Base-by-base conservation (phyloP, 139 green algal species). In the Choricystis sp. region DNA sequence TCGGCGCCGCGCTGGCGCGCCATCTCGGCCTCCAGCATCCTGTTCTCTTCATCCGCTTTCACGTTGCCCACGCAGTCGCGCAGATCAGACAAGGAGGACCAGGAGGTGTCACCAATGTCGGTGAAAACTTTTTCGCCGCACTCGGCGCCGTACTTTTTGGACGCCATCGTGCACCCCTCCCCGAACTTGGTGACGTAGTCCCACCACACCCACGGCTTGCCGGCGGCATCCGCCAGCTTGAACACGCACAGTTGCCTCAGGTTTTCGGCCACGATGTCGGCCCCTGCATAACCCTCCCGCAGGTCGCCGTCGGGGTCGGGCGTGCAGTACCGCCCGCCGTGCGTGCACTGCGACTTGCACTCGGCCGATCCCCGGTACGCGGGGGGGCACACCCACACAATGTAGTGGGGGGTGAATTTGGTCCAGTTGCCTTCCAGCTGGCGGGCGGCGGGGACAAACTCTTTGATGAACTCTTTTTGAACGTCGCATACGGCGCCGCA, bases 361-460 rank as follows among this genome's bases (percentile, higher is more conserved):
- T 89, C 84, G 3, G 71, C 55, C 23, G 30, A 74, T 40, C 80
- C 61, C 3, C 68, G 57, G 70, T 84, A 84, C 21, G 58, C 48
- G 2, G 49, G 22, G 3, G 81, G 79, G 76, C 86, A 95, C 48
- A 86, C 70, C 82, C 82, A 92, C 16, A 93, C 78, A 26, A 95
- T 81, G 82, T 93, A 96, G 75, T 94, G 90, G 1, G 90, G 90
- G 28, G 72, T 76, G 76, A 96, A 97, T 29, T 69, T 57, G 21
- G 82, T 87, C 80, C 77, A 90, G 23, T 71, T 70, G 49, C 66
- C 62, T 9, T 75, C 49, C 63, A 92, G 69, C 59, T 83, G 74
- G 57, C 66, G 60, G 23, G 82, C 81, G 62, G 85, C 72, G 0
- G 71, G 71, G 20, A 72, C 72, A 60, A 89, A 88, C 23, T 79